Conservation (phyloP, 768 basidiomycete genomes). For the Auriscalpium orientale region DNA sequence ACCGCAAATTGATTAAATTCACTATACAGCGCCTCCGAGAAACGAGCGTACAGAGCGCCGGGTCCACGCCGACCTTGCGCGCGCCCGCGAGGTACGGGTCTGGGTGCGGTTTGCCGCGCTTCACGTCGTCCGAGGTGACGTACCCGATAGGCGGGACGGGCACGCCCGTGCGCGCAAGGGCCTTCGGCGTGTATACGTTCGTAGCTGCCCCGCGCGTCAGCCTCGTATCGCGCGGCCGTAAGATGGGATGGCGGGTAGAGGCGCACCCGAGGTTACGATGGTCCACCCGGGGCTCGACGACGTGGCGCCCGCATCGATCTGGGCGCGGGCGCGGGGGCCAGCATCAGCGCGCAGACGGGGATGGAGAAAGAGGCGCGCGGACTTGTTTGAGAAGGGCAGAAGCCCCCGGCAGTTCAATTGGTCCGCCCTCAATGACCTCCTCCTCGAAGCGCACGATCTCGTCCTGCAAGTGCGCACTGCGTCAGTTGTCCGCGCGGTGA, state of each 20-base stretch:
- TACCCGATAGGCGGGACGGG: slow-evolving; percentile 50
- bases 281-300: slow-evolving; percentile 52
- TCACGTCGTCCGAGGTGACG: slow-evolving; percentile 68
- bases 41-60: slow-evolving; percentile 45
- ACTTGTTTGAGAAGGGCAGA: slow-evolving; percentile 49
- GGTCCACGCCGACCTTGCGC: slow-evolving; percentile 42
- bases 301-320: slow-evolving; percentile 17
- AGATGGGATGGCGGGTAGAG: slow-evolving; percentile 70
- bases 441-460: slow-evolving; percentile 76
- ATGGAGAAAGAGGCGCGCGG: background rate
- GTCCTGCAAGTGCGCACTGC: slow-evolving; percentile 27
- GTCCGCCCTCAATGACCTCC: slow-evolving; percentile 58
- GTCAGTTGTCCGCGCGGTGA: background rate
- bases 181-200: slow-evolving; percentile 58
- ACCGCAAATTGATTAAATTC: background rate
- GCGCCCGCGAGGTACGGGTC: slow-evolving; percentile 84
- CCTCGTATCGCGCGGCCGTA: slow-evolving; percentile 58
- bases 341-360: background rate
- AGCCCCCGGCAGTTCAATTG: slow-evolving; percentile 63
- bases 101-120: slow-evolving; percentile 78
- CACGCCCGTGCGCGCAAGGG: slow-evolving; percentile 56
- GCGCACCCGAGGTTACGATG: slow-evolving; percentile 72
- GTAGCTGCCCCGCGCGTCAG: slow-evolving; percentile 60
- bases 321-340: background rate
- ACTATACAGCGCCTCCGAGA: background rate